Conservation (phyloP, 1,284 basidiomycete species). For the Lentinus polychrous region DNA sequence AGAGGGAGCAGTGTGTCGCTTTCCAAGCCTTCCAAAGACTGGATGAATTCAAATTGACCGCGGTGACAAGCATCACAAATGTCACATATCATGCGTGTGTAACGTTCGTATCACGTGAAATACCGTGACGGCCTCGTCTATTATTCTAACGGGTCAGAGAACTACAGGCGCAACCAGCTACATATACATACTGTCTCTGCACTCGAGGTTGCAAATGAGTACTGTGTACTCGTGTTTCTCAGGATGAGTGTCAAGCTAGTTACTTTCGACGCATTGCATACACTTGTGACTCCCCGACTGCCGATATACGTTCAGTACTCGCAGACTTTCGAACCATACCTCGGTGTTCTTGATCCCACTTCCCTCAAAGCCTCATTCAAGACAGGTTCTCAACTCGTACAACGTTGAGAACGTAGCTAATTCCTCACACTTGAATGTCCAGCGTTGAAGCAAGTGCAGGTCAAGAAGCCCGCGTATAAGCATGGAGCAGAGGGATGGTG, state of each 20-base stretch:
- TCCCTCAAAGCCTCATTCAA: slow-evolving; percentile 61
- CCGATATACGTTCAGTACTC: slow-evolving; percentile 68
- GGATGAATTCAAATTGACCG: too few relatives aligned
- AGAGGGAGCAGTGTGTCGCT: too few relatives aligned
- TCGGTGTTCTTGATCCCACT: slow-evolving; percentile 49
- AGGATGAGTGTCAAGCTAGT: slow-evolving; percentile 50
- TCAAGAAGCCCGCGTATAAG: slow-evolving; percentile 46
- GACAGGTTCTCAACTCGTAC: slow-evolving; percentile 32
- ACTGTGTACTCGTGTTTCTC: too few relatives aligned
- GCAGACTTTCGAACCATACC: slow-evolving; percentile 53
- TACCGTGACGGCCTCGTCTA: too few relatives aligned
- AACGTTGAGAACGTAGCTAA: not conserved
- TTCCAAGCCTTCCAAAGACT: too few relatives aligned
- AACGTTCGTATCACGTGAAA: too few relatives aligned
- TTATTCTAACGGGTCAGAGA: too few relatives aligned
- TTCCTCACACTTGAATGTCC: slow-evolving; percentile 1
- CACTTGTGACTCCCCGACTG: slow-evolving; percentile 54
- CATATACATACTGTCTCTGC: too few relatives aligned
- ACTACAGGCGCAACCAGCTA: too few relatives aligned
- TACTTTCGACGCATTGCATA: slow-evolving; percentile 68
- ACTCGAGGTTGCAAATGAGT: too few relatives aligned
- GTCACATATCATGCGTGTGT: too few relatives aligned
- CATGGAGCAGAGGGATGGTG: slow-evolving; percentile 58
- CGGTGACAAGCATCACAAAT: too few relatives aligned
- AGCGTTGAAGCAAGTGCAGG: slow-evolving; percentile 63